Percentiles rank a stretch among this genome's conserved stretches.
Evolutionary conservation across 176 grass and related monocot species (phyloP).

Genomic region (Musa beccarii): DNA sequence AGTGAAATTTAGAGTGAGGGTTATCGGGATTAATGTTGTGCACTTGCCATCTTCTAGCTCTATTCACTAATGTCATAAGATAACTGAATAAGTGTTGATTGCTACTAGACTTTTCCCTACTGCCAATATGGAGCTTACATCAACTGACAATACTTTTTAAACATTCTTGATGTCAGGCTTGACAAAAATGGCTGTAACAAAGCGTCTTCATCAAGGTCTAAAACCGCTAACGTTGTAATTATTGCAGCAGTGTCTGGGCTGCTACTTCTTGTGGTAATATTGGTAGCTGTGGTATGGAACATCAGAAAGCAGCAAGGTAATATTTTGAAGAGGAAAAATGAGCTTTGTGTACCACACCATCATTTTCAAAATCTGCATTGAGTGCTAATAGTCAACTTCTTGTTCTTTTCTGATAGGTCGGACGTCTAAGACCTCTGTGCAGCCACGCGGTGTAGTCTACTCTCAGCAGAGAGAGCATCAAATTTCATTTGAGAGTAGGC

Average conservation of each 20-base stretch:
- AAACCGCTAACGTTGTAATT: background rate
- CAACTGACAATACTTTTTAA: background rate
- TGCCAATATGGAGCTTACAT: background rate
- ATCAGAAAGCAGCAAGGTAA: constrained; percentile 11
- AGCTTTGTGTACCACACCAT: background rate
- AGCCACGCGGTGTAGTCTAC: no score
- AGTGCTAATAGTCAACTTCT: background rate
- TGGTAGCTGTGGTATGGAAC: background rate
- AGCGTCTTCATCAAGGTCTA: background rate
- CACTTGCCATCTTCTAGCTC: no score
- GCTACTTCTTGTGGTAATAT: background rate
- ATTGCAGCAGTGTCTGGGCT: background rate
- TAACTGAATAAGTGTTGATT: no score
- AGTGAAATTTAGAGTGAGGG: no score
- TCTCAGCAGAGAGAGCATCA: background rate
- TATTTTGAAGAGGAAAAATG: no score
- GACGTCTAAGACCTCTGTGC: no score
- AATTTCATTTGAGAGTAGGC: background rate
- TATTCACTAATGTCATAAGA: no score
- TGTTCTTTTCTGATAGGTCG: no score
- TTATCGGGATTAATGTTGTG: no score
- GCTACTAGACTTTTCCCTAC: no score
- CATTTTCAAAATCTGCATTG: background rate
- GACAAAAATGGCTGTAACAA: background rate
- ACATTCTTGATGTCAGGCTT: background rate